Conservation (phyloP, 352 stramenopile species). For the Blastocystis sp. region DNA sequence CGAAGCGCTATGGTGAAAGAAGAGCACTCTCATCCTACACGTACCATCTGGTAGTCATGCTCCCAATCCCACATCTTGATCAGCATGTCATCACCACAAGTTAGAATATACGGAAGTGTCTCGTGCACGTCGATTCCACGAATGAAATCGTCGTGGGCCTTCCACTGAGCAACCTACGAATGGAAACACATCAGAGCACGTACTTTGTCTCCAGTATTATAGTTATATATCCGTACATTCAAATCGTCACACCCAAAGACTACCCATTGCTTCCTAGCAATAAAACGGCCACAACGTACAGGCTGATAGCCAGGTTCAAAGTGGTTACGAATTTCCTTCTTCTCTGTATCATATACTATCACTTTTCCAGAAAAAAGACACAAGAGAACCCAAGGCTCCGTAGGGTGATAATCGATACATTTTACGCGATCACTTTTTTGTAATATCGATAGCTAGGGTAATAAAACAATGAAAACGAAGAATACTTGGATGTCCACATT, state of each 20-base stretch:
- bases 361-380: constrained; percentile 93
- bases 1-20: neutral
- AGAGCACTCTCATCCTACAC: neutral
- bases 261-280: constrained; percentile 82
- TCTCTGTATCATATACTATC: constrained; percentile 97
- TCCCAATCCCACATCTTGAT: constrained; percentile 97
- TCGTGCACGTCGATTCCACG: constrained; percentile 89
- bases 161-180: constrained; percentile 75
- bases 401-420: constrained; percentile 93
- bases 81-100: constrained; percentile 92
- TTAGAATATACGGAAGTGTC: constrained; percentile 87
- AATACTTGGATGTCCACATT: constrained; percentile 37
- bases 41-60: constrained; percentile 8
- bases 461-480: neutral
- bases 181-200: constrained; percentile 55
- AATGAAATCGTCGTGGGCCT: constrained; percentile 98
- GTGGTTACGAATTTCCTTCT: constrained; percentile 85
- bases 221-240: constrained; percentile 94
- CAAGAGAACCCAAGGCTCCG: constrained; percentile 91
- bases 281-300: constrained; percentile 81
- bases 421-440: constrained; percentile 90
- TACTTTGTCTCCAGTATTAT: constrained; percentile 97
- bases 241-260: constrained; percentile 78
- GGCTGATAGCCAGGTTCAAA: constrained; percentile 91
- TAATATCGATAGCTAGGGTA: constrained; percentile 41